A percentile compares a stretch with the other conserved stretches of the same genome.
Conservation (phyloP, 176 grass and related monocot species). For the Cenchrus purpureus region DNA sequence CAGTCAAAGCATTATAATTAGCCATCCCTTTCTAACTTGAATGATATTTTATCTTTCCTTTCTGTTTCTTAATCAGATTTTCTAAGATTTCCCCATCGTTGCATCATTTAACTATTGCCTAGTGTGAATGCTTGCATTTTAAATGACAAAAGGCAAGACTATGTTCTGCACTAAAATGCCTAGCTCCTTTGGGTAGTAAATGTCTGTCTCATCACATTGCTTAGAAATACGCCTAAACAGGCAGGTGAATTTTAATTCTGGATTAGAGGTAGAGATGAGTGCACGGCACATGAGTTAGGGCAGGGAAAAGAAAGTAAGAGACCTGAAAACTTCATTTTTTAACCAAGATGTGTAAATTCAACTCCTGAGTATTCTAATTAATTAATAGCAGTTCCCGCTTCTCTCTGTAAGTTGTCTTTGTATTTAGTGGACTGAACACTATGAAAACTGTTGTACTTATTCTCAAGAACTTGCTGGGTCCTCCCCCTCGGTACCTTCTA, state of each 20-base stretch:
- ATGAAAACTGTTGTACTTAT: not conserved
- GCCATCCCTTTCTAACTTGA: constrained; percentile 23
- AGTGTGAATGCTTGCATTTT: constrained; percentile 19
- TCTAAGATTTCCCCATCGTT: not conserved
- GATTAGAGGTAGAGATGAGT: not conserved
- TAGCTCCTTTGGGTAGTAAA: constrained; percentile 2
- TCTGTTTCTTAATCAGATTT: not conserved
- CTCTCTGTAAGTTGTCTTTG: not conserved
- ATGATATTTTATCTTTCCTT: not conserved
- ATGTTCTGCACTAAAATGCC: not conserved
- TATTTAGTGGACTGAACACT: not conserved
- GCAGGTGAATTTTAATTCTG: constrained; percentile 10
- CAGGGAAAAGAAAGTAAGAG: not conserved
- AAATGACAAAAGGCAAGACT: not conserved
- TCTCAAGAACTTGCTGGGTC: not conserved
- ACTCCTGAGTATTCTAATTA: not conserved
- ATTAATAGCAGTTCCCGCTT: not conserved
- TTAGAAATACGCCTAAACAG: not conserved
- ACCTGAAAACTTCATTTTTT: not conserved
- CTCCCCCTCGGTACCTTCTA: not conserved
- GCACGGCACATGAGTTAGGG: not conserved
- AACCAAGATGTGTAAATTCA: not conserved
- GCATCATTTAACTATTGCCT: not conserved
- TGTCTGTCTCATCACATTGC: not conserved
- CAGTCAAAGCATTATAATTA: constrained; percentile 33